A percentile compares a stretch with the other conserved stretches of the same genome.
Conservation (phyloP, 345 rosid genomes). For the Salix dunnii region DNA sequence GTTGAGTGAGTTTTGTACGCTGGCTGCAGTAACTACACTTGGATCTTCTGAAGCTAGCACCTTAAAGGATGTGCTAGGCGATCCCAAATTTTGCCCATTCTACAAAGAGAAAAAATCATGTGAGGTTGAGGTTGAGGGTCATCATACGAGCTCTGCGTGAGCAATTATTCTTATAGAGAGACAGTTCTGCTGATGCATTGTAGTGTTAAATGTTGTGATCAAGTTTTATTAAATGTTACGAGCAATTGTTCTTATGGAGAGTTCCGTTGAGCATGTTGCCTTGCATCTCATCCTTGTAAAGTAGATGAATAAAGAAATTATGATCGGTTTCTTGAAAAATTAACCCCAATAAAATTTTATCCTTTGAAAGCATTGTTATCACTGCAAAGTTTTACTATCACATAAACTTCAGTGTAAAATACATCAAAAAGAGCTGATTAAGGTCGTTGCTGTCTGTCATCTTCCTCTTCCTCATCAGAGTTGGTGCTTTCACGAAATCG, state of each 20-base stretch:
- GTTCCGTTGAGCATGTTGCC: neutral
- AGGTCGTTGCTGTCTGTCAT: conserved; percentile 51
- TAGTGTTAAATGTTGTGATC: neutral
- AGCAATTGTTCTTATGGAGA: no score
- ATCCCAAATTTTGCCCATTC: neutral
- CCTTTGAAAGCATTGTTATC: neutral
- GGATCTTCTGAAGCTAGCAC: neutral
- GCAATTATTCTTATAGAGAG: neutral
- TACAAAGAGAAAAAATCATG: neutral
- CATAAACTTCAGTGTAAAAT: neutral
- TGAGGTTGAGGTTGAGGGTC: neutral
- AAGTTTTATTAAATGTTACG: neutral
- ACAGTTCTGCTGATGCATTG: neutral
- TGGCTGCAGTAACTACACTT: neutral
- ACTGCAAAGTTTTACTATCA: neutral
- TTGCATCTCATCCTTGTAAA: neutral
- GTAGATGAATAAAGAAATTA: neutral
- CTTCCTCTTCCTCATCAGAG: conserved; percentile 94
- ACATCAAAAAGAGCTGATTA: conserved; percentile 14
- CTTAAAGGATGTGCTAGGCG: neutral
- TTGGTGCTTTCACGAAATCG: conserved; percentile 94
- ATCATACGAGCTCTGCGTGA: no score
- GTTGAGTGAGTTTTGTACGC: conserved; percentile 42
- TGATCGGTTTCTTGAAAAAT: neutral
- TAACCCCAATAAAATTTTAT: neutral